A percentile compares a stretch with the other conserved stretches of the same genome.
phyloP scores from a whole-genome alignment of 75 land plant species.

The Cryptomeria japonica region DNA sequence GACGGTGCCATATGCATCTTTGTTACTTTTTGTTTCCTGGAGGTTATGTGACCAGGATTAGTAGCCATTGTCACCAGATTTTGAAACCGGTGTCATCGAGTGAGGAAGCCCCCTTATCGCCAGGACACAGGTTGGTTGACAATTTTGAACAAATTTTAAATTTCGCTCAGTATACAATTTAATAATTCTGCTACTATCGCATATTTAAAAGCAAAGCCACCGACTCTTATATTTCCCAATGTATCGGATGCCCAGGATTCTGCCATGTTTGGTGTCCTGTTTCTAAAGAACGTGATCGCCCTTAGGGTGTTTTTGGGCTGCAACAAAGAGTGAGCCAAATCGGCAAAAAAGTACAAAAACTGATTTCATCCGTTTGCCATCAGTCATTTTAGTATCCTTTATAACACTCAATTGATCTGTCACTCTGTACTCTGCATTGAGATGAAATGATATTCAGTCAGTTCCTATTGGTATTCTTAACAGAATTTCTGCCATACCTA shows the following conservation, averaged over 20 bases:
- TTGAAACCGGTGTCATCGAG: neutral
- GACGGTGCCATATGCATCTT: neutral
- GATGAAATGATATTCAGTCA: neutral
- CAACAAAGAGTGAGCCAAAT: neutral
- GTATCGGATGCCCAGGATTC: neutral
- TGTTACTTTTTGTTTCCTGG: neutral
- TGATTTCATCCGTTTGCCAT: neutral
- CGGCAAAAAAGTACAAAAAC: neutral
- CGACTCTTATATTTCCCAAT: neutral
- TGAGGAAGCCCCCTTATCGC: neutral
- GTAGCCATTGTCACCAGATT: neutral
- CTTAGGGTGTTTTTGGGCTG: neutral
- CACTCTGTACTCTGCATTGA: neutral
- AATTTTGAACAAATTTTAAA: neutral
- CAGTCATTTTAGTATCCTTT: neutral
- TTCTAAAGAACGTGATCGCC: neutral
- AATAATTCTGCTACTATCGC: no score
- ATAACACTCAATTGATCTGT: neutral
- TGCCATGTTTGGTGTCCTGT: neutral
- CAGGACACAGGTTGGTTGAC: neutral
- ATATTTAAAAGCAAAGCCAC: neutral
- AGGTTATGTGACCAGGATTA: neutral
- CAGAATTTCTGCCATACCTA: neutral
- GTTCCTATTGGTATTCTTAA: neutral
- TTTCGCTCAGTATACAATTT: neutral